phyloP scores from a whole-genome alignment of 1,284 basidiomycete genomes.

The Ustilago hordei region DNA sequence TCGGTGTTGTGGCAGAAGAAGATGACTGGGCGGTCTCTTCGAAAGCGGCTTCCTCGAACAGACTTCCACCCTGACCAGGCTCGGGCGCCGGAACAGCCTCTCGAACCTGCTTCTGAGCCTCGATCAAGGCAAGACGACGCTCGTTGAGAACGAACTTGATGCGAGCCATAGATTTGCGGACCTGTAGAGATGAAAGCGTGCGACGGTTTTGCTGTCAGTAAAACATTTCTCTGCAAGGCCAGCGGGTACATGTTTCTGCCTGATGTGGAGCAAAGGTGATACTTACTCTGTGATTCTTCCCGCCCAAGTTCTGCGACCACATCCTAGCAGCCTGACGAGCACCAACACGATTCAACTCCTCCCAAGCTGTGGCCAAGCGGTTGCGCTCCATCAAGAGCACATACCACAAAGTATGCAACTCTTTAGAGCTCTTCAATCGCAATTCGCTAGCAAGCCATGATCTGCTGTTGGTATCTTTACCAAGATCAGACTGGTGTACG shows the following conservation, averaged over 20 bases:
- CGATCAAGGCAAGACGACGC: slow-evolving; percentile 81
- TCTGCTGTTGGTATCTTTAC: slow-evolving; percentile 43
- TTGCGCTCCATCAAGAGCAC: slow-evolving; percentile 65
- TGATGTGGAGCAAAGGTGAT: neutral
- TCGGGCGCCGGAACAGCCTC: slow-evolving; percentile 21
- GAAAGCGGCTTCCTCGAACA: slow-evolving; percentile 29
- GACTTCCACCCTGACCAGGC: slow-evolving; percentile 19
- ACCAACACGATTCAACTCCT: slow-evolving; percentile 58
- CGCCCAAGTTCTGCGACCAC: slow-evolving; percentile 50
- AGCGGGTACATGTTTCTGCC: neutral
- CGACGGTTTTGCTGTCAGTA: neutral
- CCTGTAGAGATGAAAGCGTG: slow-evolving; percentile 72
- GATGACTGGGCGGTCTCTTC: slow-evolving; percentile 3
- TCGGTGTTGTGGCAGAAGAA: neutral
- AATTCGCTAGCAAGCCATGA: slow-evolving; percentile 65
- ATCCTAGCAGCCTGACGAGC: slow-evolving; percentile 52
- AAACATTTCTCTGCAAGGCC: neutral
- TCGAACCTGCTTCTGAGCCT: slow-evolving; percentile 73
- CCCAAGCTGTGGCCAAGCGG: slow-evolving; percentile 60
- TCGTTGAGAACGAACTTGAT: slow-evolving; percentile 95
- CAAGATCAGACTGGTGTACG: slow-evolving; percentile 48
- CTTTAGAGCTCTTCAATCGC: slow-evolving; percentile 61
- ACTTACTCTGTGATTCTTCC: slow-evolving; percentile 63
- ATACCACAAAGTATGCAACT: slow-evolving; percentile 69
- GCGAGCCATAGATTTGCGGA: slow-evolving; percentile 94